Evolutionary conservation across 495 filamentous ascomycete species (phyloP), one percentile per base, ranked within the genome.

Genomic region (Clohesyomyces aquaticus): DNA sequence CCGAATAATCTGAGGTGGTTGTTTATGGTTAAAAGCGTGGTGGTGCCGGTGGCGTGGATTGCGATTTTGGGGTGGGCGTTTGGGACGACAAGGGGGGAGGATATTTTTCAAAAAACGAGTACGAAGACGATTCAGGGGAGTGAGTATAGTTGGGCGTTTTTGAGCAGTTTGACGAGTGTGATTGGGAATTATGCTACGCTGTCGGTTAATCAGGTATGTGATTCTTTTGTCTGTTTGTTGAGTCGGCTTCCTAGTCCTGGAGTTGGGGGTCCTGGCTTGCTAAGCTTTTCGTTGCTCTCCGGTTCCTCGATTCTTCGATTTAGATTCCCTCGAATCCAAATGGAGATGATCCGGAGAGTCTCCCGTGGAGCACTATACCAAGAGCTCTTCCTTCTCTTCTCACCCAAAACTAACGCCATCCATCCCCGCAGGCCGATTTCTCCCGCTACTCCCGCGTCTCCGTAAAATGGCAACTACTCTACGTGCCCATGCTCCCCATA

Each of bases 401-500:
- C n/a, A n/a, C n/a, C n/a, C n/a, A n/a, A n/a, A n/a, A n/a, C n/a
- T n/a, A n/a, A n/a, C n/a, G n/a, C n/a, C n/a, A n/a, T n/a, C n/a
- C n/a, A n/a, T n/a, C n/a, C n/a, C n/a, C n/a, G n/a, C 27, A 73
- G 59, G 71, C 74, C 45, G 85, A 88, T 73, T 87, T 87, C 75
- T 81, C 80, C 16, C 78, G 85, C 0, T 87, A 85, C 71, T 80
- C 83, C 9, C 77, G 73, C 45, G 70, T 72, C 52, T 75, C 75
- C 2, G 68, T 76, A 28, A 77, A 79, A 23, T 81, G 81, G 28
- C 81, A 85, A 63, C 81, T 79, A 63, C 72, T 84, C 51, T 83
- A 87, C 62, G 76, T 84, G 6, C 82, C 81, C 32, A 77, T 82
- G 43, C 80, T 87, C 59, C 82, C 84, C n/a, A 75, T 85, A 27